Evolutionary conservation across 2,329 filamentous ascomycete genomes (phyloP).

Genomic region (Xylaria sp.): DNA sequence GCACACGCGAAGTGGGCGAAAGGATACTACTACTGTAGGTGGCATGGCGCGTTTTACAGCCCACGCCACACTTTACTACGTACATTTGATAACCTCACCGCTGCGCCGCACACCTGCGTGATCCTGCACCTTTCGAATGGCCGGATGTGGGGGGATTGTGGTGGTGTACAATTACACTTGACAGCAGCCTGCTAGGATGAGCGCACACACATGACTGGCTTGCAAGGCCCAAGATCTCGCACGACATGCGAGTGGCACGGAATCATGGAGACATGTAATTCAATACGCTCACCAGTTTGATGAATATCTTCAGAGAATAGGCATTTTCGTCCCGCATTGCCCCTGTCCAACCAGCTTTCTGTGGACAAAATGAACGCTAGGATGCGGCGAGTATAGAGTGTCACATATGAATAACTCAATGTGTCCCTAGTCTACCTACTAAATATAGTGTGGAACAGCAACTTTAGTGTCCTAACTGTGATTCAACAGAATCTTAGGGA

Average conservation of each 20-base stretch:
- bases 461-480: not conserved
- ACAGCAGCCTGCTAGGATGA: constrained; percentile 7
- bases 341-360: not conserved
- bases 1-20: not conserved
- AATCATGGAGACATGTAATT: constrained; percentile 17
- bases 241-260: not conserved
- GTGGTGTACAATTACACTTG: not conserved
- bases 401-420: not conserved
- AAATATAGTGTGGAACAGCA: constrained; percentile 5
- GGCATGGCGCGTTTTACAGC: too few relatives aligned
- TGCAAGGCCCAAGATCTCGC: not conserved
- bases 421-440: not conserved
- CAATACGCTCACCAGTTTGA: not conserved
- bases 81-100: not conserved
- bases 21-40: not conserved
- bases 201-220: not conserved
- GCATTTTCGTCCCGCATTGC: not conserved
- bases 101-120: not conserved
- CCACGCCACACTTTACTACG: too few relatives aligned
- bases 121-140: constrained; percentile 15
- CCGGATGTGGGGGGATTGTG: constrained; percentile 4
- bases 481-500: not conserved
- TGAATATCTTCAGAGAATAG: not conserved
- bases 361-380: constrained; percentile 1
- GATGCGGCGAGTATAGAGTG: not conserved